phyloP scores from a whole-genome alignment of 2,329 filamentous ascomycete species.

The Chaetomium globosum region DNA sequence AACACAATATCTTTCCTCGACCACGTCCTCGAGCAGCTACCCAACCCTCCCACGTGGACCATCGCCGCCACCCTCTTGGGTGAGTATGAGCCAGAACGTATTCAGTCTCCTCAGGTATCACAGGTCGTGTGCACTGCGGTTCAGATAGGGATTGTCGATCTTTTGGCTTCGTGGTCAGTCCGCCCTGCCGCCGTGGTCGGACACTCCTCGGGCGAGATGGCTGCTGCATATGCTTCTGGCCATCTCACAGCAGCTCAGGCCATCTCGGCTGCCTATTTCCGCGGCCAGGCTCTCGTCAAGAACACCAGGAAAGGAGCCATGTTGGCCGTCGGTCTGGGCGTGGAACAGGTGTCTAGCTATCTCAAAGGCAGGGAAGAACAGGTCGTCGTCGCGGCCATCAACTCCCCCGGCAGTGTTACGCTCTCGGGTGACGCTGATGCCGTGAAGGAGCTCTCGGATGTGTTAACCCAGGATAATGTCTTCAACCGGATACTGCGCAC shows the following conservation, averaged over 20 bases:
- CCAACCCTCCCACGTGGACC: not conserved
- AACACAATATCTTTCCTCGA: slow-evolving; percentile 9
- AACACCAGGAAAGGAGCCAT: slow-evolving; percentile 45
- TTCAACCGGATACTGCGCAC: slow-evolving; percentile 32
- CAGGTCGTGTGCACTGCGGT: slow-evolving; percentile 41
- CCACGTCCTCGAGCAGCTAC: not conserved
- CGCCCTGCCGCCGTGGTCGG: slow-evolving; percentile 45
- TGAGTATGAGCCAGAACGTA: not conserved
- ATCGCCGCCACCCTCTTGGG: not conserved
- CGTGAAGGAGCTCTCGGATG: slow-evolving; percentile 22
- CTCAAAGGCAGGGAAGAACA: slow-evolving; percentile 31
- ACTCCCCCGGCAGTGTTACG: slow-evolving; percentile 45
- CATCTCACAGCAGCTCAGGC: slow-evolving; percentile 47
- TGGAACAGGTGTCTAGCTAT: slow-evolving; percentile 37
- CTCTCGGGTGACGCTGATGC: slow-evolving; percentile 41
- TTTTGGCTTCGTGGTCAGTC: slow-evolving; percentile 43
- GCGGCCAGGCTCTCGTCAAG: slow-evolving; percentile 40
- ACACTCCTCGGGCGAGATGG: slow-evolving; percentile 56
- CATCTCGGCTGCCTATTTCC: slow-evolving; percentile 50
- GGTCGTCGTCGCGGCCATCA: slow-evolving; percentile 41
- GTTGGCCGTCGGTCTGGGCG: slow-evolving; percentile 51
- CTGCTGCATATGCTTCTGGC: slow-evolving; percentile 53
- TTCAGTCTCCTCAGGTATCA: not conserved
- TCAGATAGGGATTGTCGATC: slow-evolving; percentile 48
- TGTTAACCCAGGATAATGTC: slow-evolving; percentile 26